phyloP scores from a whole-genome alignment of 106 monocot genomes.

The Allium fistulosum region DNA sequence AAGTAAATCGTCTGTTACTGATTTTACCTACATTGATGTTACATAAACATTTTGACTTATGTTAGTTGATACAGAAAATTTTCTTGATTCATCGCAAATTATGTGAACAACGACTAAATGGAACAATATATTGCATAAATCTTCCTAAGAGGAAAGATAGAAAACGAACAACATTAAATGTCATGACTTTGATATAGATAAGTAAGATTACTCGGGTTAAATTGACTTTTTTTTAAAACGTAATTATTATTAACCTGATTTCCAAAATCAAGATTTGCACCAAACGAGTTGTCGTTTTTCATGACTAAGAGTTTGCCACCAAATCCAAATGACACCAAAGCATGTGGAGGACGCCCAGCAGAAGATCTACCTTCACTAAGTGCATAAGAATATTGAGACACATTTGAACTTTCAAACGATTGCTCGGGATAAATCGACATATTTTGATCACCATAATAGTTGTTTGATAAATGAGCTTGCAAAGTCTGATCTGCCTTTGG shows the following conservation, averaged over 20 bases:
- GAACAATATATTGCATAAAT: too few species aligned
- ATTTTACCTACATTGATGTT: too few species aligned
- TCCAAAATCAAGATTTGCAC: constrained; percentile 31
- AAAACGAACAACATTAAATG: too few species aligned
- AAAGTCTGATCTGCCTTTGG: constrained; percentile 28
- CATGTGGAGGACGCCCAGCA: constrained; percentile 85
- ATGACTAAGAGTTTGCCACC: constrained; percentile 89
- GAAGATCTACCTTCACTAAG: constrained; percentile 66
- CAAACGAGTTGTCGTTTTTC: constrained; percentile 39
- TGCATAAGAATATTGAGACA: constrained; percentile 27
- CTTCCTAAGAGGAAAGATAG: too few species aligned
- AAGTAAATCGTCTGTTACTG: too few species aligned
- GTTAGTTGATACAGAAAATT: too few species aligned
- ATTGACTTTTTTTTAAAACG: neutral
- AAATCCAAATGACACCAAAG: constrained; percentile 90
- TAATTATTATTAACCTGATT: constrained; percentile 38
- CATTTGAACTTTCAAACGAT: constrained; percentile 26
- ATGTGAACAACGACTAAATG: too few species aligned
- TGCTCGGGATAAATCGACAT: constrained; percentile 33
- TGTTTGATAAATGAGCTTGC: constrained; percentile 19
- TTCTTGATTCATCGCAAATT: too few species aligned
- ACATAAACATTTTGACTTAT: too few species aligned
- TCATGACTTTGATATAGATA: too few species aligned
- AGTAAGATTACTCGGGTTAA: too few species aligned
- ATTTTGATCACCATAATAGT: constrained; percentile 33